phyloP scores from a whole-genome alignment of 2,329 filamentous ascomycete species.

The Colletotrichum sojae region DNA sequence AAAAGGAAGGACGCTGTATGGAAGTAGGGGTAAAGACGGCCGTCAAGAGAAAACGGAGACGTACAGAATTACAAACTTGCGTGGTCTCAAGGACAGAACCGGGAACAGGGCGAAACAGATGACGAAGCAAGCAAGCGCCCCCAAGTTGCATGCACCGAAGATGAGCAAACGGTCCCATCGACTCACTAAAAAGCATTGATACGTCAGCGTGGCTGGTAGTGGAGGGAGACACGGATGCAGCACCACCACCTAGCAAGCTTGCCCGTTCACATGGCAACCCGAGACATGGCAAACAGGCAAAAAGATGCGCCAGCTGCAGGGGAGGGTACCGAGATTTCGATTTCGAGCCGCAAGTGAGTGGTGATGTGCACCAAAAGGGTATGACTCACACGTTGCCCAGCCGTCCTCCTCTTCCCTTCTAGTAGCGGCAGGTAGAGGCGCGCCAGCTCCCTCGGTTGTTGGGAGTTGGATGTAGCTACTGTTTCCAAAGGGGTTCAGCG shows the following conservation, averaged over 20 bases:
- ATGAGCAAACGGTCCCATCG: conserved; percentile 96
- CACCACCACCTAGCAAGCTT: conserved; percentile 25
- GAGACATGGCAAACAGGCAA: conserved; percentile 52
- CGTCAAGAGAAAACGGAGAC: conserved; percentile 59
- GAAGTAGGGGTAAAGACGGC: background rate
- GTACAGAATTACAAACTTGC: conserved; percentile 98
- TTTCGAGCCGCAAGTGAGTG: conserved; percentile 36
- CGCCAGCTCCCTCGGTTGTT: conserved; percentile 84
- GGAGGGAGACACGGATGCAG: conserved; percentile 44
- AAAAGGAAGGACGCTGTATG: background rate
- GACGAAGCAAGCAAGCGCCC: conserved; percentile 91
- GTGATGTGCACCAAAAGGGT: conserved; percentile 41
- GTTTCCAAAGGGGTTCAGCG: conserved; percentile 88
- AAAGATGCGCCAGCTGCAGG: conserved; percentile 64
- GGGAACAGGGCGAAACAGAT: conserved; percentile 94
- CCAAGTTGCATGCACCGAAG: conserved; percentile 92
- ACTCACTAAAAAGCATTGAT: conserved; percentile 77
- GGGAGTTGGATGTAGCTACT: conserved; percentile 93
- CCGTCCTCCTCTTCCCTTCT: conserved; percentile 95
- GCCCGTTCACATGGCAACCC: conserved; percentile 54
- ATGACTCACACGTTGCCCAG: conserved; percentile 91
- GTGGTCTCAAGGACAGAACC: conserved; percentile 82
- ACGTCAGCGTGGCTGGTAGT: conserved; percentile 49
- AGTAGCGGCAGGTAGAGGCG: conserved; percentile 86
- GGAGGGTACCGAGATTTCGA: conserved; percentile 44